Conservation (phyloP, 306 rosid species). For the Citrullus mucosospermus region DNA sequence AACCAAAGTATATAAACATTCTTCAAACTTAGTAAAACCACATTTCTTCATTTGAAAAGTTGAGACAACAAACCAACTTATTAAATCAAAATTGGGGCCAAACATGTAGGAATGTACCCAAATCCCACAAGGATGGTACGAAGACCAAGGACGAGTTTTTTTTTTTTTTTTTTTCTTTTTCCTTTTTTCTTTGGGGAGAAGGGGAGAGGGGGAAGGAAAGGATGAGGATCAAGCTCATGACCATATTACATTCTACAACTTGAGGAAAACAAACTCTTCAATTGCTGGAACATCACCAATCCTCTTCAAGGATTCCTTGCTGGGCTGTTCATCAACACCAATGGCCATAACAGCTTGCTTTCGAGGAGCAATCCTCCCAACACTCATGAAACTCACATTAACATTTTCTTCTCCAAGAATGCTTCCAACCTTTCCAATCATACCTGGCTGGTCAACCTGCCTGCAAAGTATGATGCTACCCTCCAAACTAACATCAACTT, state of each 20-base stretch:
- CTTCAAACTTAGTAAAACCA: not conserved
- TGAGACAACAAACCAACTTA: not conserved
- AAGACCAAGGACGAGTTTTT: not conserved
- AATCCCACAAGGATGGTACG: not conserved
- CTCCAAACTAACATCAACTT: slow-evolving; percentile 92
- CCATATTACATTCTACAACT: slow-evolving; percentile 39
- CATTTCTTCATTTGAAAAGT: not conserved
- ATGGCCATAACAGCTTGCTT: slow-evolving; percentile 99
- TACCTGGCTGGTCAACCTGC: slow-evolving; percentile 98
- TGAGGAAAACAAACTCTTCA: slow-evolving; percentile 86
- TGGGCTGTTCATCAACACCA: slow-evolving; percentile 85
- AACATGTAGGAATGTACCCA: not conserved
- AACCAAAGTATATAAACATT: not conserved
- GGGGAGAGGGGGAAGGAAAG: slow-evolving; percentile 32
- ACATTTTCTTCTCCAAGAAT: slow-evolving; percentile 83
- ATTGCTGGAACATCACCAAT: slow-evolving; percentile 79
- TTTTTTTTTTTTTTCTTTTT: no score
- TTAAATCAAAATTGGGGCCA: not conserved
- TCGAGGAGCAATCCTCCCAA: slow-evolving; percentile 93
- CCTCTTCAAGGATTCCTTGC: slow-evolving; percentile 59
- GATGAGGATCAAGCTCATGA: slow-evolving; percentile 9
- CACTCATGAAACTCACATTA: slow-evolving; percentile 97
- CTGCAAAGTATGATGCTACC: slow-evolving; percentile 85
- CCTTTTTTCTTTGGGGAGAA: not conserved
- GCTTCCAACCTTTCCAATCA: slow-evolving; percentile 85